Base-by-base conservation (phyloP, 768 basidiomycete species). In the Suillus plorans region DNA sequence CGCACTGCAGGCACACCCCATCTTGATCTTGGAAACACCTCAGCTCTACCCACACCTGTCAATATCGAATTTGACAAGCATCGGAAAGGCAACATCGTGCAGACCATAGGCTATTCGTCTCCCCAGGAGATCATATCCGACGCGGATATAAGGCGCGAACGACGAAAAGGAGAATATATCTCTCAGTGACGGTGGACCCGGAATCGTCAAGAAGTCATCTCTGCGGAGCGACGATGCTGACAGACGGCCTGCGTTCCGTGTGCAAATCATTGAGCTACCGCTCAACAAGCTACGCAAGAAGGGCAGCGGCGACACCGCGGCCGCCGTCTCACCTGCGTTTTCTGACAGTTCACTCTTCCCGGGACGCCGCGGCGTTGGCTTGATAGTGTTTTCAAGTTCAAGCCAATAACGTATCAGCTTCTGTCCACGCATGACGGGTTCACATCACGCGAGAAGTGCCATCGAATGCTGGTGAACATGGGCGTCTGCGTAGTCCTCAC, bases 321-420 rank as follows among this genome's bases (percentile, higher is more conserved):
- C 62, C 20, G 55, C 67, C 22, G 69, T 72, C 22, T 82, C 80
- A 25, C 73, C 82, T 5, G 79, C 80, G 25, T 79, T 84, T 65
- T 85, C 84, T 13, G 82, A 83, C 45, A 79, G 80, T 7, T 78
- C 22, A 77, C 79, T 2, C 78, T 80, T n/a, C 78, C 82, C 4
- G 76, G 81, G 52, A 76, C 84, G 36, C 80, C 81, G 63, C 77
- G 78, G 66, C 85, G 83, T 60, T 99, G 96, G 97, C 86, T 99
- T 66, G 87, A 88, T 52, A 91, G 89, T 70, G 84, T 97, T 49
- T 96, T 98, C 84, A 91, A 86, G 73, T 89, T 94, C 80, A 93
- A 90, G 71, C 87, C 92, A 0, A 79, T 86, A 37, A 81, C 77
- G 37, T 86, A 85, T 69, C 72, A 73, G 31, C 79, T 95, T 13